These are phyloP conservation scores for Backusella tarrabulga DNA, from an alignment of 192 early-diverging fungal species.

Conservation along the genomic window DNA sequence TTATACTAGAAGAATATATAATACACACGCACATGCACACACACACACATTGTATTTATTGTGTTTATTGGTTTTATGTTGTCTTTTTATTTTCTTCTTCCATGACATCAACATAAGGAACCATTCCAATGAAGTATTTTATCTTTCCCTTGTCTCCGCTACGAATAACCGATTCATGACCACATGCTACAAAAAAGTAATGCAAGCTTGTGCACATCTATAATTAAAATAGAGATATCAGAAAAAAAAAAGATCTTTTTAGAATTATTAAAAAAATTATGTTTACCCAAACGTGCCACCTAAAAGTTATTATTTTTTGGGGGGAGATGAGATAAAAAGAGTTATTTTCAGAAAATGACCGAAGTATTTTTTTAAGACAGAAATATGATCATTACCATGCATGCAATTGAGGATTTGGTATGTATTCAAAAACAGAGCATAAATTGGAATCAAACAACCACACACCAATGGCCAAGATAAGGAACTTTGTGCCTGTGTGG, in stretches of 20 bases:
- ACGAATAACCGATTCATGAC: constrained; percentile 11
- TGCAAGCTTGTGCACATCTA: constrained; percentile 35
- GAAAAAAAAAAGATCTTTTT: constrained; percentile 1
- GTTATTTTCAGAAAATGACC: background rate
- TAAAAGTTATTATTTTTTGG: background rate
- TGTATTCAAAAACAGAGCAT: constrained; percentile 25
- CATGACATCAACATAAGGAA: background rate
- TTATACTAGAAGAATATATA: background rate
- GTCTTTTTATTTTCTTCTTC: background rate
- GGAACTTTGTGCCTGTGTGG: constrained; percentile 19
- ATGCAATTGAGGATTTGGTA: constrained; percentile 30
- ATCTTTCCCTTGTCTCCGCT: background rate
- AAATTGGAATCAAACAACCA: constrained; percentile 35
- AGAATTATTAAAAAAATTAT: background rate
- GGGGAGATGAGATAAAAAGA: background rate
- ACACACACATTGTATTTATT: no score
- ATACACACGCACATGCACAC: no score
- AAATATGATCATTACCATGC: constrained; percentile 20
- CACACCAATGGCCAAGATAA: constrained; percentile 15
- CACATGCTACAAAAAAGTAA: constrained; percentile 27
- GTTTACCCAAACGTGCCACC: background rate
- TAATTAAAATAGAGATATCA: background rate
- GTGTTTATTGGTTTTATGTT: background rate
- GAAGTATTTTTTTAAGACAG: background rate
- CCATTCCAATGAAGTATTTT: background rate